Evolutionary conservation across 2,329 filamentous ascomycete genomes (phyloP).

Genomic region (Colletotrichum sp.): DNA sequence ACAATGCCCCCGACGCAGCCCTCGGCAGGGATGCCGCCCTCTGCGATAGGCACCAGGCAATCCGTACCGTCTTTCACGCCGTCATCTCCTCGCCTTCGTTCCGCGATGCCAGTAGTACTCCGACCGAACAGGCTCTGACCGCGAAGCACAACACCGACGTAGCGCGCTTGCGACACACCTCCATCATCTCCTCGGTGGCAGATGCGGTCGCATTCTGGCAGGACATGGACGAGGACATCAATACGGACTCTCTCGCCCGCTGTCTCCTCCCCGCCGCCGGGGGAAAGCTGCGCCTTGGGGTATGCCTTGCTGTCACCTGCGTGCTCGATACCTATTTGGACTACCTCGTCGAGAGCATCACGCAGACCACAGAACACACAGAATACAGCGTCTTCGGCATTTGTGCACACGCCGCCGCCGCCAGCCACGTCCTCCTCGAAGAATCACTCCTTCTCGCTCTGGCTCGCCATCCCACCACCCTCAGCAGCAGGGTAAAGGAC

Average conservation of each 20-base stretch:
- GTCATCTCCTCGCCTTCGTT: neutral
- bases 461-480: neutral
- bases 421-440: neutral
- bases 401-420: neutral
- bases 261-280: neutral
- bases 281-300: neutral
- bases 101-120: neutral
- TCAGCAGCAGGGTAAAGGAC: neutral
- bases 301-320: neutral
- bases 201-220: neutral
- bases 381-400: neutral
- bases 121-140: neutral
- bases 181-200: neutral
- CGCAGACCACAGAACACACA: neutral
- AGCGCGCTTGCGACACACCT: neutral
- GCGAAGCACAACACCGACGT: neutral
- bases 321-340: neutral
- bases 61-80: neutral
- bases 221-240: neutral
- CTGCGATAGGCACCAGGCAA: neutral
- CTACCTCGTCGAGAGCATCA: neutral
- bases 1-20: neutral
- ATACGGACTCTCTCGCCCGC: neutral
- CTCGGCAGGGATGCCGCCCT: neutral
- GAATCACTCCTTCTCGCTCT: neutral